Evolutionary conservation across 1,284 basidiomycete genomes (phyloP).

Genomic region (Xerocomus amazonicus): DNA sequence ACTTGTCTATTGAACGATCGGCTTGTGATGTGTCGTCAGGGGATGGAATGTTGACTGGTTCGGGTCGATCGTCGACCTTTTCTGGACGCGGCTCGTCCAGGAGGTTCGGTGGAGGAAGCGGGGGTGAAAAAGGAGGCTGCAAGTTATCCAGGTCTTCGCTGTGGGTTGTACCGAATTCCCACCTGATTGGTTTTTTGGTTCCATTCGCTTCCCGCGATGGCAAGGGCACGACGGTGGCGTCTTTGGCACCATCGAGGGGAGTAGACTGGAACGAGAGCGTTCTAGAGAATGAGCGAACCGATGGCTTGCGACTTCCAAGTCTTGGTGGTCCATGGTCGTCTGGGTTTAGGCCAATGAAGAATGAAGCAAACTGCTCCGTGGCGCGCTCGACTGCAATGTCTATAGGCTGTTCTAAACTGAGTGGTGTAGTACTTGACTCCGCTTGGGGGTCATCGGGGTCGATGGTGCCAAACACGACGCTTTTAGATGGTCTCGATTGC

Average conservation of each 20-base stretch:
- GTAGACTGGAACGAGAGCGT: constrained; percentile 1
- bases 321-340: constrained; percentile 40
- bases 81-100: constrained; percentile 1
- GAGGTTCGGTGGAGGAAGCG: not conserved
- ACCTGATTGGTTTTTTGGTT: constrained; percentile 39
- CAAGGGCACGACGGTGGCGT: not conserved
- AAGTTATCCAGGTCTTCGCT: constrained; percentile 16
- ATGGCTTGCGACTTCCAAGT: constrained; percentile 35
- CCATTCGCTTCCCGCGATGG: constrained; percentile 33
- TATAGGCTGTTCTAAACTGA: constrained; percentile 26
- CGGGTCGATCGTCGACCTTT: constrained; percentile 1
- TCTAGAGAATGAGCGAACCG: constrained; percentile 30
- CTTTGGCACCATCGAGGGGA: constrained; percentile 2
- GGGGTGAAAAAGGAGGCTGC: not conserved
- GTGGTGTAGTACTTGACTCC: not conserved
- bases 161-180: constrained; percentile 55
- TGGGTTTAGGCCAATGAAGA: constrained; percentile 46
- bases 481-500: constrained; percentile 13
- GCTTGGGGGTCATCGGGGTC: constrained; percentile 24
- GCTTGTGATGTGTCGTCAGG: not conserved
- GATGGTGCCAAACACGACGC: constrained; percentile 52
- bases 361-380: constrained; percentile 36
- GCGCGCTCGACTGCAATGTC: constrained; percentile 11
- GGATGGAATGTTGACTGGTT: not conserved
- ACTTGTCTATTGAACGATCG: constrained; percentile 8